Evolutionary conservation across 148 eudicot genomes (phyloP).

Genomic region (Vaccinium darrowii): DNA sequence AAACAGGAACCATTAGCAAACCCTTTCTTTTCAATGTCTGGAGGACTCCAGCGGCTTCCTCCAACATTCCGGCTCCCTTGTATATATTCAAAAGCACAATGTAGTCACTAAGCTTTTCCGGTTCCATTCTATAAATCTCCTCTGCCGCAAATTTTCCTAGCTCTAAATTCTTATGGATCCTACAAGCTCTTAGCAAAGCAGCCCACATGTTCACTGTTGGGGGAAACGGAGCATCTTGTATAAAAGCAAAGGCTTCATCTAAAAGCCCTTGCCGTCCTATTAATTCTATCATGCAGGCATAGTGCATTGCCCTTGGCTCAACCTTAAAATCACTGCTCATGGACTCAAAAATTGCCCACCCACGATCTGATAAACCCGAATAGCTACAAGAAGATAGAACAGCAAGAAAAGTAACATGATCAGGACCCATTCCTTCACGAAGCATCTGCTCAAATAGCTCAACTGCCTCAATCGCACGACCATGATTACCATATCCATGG

Average conservation of each 20-base stretch:
- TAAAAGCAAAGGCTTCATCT: conserved; percentile 72
- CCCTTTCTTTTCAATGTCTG: conserved; percentile 59
- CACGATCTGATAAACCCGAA: conserved; percentile 64
- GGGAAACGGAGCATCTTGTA: conserved; percentile 62
- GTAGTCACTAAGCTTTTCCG: conserved; percentile 80
- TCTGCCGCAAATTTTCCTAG: conserved; percentile 83
- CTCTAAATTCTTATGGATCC: conserved; percentile 60
- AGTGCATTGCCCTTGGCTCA: conserved; percentile 91
- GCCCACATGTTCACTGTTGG: conserved; percentile 93
- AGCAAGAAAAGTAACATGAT: conserved; percentile 86
- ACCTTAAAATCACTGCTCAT: conserved; percentile 54
- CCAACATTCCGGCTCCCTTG: conserved; percentile 49
- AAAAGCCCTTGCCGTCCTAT: conserved; percentile 75
- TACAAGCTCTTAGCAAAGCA: conserved; percentile 78
- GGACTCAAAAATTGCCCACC: conserved; percentile 71
- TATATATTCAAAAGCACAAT: conserved; percentile 74
- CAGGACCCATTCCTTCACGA: conserved; percentile 56
- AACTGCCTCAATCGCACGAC: conserved; percentile 76
- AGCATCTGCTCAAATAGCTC: conserved; percentile 64
- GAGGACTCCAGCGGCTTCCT: conserved; percentile 74
- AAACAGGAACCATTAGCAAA: conserved; percentile 56
- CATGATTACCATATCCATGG: conserved; percentile 81
- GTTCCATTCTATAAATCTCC: conserved; percentile 68
- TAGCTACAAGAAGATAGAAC: conserved; percentile 84
- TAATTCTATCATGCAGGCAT: conserved; percentile 85